Base-by-base conservation (phyloP, 345 rosid genomes). In the Sonneratia caseolaris region DNA sequence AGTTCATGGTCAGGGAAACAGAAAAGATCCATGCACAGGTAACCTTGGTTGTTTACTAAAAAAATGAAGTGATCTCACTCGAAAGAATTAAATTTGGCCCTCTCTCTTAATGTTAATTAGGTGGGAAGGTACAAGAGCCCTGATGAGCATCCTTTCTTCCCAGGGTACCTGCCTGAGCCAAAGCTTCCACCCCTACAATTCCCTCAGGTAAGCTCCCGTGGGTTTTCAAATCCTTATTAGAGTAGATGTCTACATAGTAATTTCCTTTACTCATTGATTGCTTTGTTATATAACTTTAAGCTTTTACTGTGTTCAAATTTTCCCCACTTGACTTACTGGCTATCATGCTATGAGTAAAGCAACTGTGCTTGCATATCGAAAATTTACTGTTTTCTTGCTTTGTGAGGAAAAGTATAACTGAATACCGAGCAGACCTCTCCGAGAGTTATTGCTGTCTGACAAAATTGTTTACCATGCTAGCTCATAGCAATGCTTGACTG, bases 81-180 rank as follows among this genome's bases (percentile, higher is more conserved):
- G 6, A 7, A 22, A 19, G 7, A 57, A n/a, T 57, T 57, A 24
- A 5, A 21, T 21, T 57, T 27, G 64, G 27, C 7, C 18, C 5
- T 57, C 2, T n/a, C 32, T n/a, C 22, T 21, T 57, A 6, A 27
- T 57, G 64, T 57, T 57, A 57, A 57, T 57, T 57, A 57, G 64
- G 88, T 86, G 66, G 98, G 98, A 71, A 85, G 96, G 69, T 92
- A 87, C 76, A 81, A 87, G 74, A 90, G 98, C 80, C 98, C 98
- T n/a, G 98, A 92, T 78, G 96, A 92, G 78, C 91, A 87, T 79
- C 92, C 96, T 19, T 90, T 92, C 87, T 90, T 88, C 87, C 90
- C 88, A 1, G 81, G 83, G 27, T 80, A 85, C 72, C 70, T 92
- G 55, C 96, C 96, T 3, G 86, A 83, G 76, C 88, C 95, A 51